A percentile compares a stretch with the other conserved stretches of the same genome.
Evolutionary conservation across 129 eudicot genomes (phyloP).

Genomic region (Arctium lappa): DNA sequence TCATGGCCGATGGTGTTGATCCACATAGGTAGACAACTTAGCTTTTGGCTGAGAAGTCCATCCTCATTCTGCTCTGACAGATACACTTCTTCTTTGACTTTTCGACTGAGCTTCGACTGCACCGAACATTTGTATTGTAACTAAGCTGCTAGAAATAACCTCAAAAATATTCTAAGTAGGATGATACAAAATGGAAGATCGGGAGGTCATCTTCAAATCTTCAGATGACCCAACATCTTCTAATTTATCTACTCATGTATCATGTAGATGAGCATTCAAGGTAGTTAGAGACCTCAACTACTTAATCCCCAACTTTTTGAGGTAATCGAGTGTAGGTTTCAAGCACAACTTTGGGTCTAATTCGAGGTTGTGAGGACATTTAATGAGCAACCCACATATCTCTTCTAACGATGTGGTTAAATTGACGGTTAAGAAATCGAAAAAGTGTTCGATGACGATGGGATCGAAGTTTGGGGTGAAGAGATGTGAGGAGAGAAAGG

Average conservation of each 20-base stretch:
- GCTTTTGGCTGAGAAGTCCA: too few relatives aligned
- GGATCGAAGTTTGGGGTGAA: slow-evolving; percentile 37
- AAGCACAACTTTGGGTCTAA: slow-evolving; percentile 40
- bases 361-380: slow-evolving; percentile 49
- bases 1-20: too few relatives aligned
- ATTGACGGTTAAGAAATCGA: slow-evolving; percentile 35
- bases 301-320: slow-evolving; percentile 31
- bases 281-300: slow-evolving; percentile 41
- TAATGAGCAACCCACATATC: slow-evolving; percentile 32
- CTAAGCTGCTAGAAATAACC: too few relatives aligned
- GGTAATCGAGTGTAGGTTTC: slow-evolving; percentile 41
- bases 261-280: slow-evolving; percentile 56
- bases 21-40: too few relatives aligned
- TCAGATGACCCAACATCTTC: background rate
- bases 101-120: too few relatives aligned
- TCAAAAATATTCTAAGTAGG: too few relatives aligned
- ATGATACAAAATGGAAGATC: too few relatives aligned
- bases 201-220: too few relatives aligned
- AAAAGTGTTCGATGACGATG: slow-evolving; percentile 33
- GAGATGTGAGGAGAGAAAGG: slow-evolving; percentile 34
- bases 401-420: slow-evolving; percentile 40
- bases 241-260: slow-evolving; percentile 43
- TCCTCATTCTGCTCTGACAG: too few relatives aligned
- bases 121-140: too few relatives aligned
- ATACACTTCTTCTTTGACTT: too few relatives aligned